Percentiles rank a stretch among this genome's conserved stretches.
Evolutionary conservation across 2,329 filamentous ascomycete genomes (phyloP).

Genomic region (Talaromyces islandicus): DNA sequence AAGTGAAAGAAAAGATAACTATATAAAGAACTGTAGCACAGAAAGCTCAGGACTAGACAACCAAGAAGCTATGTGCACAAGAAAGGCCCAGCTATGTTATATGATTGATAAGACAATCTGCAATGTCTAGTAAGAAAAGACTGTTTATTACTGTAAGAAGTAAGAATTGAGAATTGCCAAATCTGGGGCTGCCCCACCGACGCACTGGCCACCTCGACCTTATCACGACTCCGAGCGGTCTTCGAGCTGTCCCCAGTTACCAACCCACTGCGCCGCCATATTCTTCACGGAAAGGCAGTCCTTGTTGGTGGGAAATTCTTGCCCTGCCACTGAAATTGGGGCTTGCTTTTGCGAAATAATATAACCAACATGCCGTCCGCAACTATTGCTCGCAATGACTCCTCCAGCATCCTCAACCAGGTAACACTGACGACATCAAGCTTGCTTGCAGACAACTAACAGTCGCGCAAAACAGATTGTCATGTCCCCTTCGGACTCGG

Average conservation of each 20-base stretch:
- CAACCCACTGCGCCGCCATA: background rate
- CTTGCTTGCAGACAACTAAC: constrained; percentile 9
- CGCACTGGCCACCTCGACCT: background rate
- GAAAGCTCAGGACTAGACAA: too few relatives aligned
- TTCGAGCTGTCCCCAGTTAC: background rate
- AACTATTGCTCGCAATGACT: constrained; percentile 28
- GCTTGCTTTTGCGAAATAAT: background rate
- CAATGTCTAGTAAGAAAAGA: too few relatives aligned
- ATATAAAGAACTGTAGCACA: background rate
- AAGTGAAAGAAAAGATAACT: background rate
- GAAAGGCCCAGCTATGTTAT: too few relatives aligned
- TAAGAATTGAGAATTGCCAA: too few relatives aligned
- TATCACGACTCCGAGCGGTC: background rate
- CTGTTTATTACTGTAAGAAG: too few relatives aligned
- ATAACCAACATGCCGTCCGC: constrained; percentile 28
- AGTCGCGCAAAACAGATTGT: constrained; percentile 63
- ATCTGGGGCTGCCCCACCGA: background rate
- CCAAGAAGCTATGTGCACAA: too few relatives aligned
- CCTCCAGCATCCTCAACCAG: constrained; percentile 34
- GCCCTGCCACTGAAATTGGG: background rate
- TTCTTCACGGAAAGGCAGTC: background rate
- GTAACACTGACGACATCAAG: constrained; percentile 17
- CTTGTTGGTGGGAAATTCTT: background rate
- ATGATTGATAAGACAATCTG: too few relatives aligned
- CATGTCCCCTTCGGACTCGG: constrained; percentile 80